Percentiles rank a stretch among this genome's conserved stretches.
Evolutionary conservation across 768 basidiomycete species (phyloP).

Genomic region (Lyophyllum decastes): DNA sequence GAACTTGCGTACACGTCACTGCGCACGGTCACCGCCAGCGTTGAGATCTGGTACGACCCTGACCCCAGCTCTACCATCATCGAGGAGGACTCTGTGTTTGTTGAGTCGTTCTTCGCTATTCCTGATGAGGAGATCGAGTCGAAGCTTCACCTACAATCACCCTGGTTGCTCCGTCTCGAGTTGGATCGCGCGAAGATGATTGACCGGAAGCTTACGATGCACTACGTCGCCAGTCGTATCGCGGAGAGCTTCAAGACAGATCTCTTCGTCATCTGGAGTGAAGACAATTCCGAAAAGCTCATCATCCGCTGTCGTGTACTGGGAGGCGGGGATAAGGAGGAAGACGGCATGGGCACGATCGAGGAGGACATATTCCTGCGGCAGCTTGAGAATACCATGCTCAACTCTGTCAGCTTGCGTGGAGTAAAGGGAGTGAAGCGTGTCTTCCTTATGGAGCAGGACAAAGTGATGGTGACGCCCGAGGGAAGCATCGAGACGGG

Average conservation of each 20-base stretch:
- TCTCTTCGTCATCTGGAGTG: constrained; percentile 97
- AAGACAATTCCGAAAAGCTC: constrained; percentile 97
- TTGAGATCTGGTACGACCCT: constrained; percentile 98
- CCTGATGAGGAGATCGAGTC: constrained; percentile 95
- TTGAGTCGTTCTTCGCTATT: constrained; percentile 99
- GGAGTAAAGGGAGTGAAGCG: constrained; percentile 90
- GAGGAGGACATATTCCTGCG: constrained; percentile 97
- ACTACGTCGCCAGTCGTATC: constrained; percentile 90
- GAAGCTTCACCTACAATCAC: constrained; percentile 89
- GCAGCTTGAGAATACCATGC: constrained; percentile 94
- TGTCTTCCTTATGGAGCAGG: constrained; percentile 91
- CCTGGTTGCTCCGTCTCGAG: constrained; percentile 96
- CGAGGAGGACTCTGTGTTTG: constrained; percentile 93
- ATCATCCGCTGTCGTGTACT: constrained; percentile 95
- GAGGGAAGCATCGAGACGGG: constrained; percentile 67
- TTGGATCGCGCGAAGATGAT: constrained; percentile 98
- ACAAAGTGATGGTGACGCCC: constrained; percentile 64
- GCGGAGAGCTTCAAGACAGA: constrained; percentile 95
- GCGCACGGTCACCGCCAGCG: constrained; percentile 90
- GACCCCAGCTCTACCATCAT: constrained; percentile 90
- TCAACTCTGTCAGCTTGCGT: constrained; percentile 92
- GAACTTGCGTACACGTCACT: constrained; percentile 93
- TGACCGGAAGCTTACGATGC: constrained; percentile 94
- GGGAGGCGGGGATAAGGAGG: constrained; percentile 83
- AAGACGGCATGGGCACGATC: constrained; percentile 69